These are phyloP conservation scores for Xylariaceae sp. DNA, from an alignment of 2,329 filamentous ascomycete genomes.

Conservation along the genomic window DNA sequence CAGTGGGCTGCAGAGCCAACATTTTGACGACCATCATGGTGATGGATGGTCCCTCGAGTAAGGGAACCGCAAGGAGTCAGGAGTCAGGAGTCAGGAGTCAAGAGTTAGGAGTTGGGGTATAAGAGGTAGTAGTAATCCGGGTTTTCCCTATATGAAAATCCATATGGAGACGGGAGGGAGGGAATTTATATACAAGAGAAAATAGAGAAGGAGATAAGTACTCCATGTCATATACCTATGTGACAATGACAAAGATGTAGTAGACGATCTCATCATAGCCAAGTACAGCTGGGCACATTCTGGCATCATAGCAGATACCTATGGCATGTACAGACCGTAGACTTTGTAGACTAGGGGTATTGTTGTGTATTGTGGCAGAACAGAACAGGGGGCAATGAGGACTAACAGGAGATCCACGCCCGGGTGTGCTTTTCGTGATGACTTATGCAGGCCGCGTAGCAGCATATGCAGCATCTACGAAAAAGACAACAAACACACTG, in stretches of 20 bases:
- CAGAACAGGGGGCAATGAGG: not conserved
- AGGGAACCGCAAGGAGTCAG: not conserved
- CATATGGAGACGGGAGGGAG: not conserved
- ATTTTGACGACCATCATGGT: constrained; percentile 29
- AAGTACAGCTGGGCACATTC: not conserved
- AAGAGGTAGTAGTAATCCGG: not conserved
- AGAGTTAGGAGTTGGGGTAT: too few species aligned
- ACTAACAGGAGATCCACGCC: constrained; percentile 5
- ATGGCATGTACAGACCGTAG: too few species aligned
- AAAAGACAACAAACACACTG: constrained; percentile 1
- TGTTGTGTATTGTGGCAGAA: not conserved
- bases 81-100: not conserved
- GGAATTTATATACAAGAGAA: not conserved
- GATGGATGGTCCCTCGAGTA: not conserved
- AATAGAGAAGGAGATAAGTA: not conserved
- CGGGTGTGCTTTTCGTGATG: constrained; percentile 8
- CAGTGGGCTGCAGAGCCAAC: constrained; percentile 39
- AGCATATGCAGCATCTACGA: constrained; percentile 16
- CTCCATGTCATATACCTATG: not conserved
- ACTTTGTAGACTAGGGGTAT: too few species aligned
- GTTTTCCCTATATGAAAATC: not conserved
- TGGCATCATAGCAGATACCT: not conserved
- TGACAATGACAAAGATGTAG: constrained; percentile 1
- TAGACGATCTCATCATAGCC: not conserved
- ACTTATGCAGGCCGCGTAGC: constrained; percentile 17